These are phyloP conservation scores for Perkinsus olseni DNA, from an alignment of 169 alveolate genomes.

Conservation along the genomic window DNA sequence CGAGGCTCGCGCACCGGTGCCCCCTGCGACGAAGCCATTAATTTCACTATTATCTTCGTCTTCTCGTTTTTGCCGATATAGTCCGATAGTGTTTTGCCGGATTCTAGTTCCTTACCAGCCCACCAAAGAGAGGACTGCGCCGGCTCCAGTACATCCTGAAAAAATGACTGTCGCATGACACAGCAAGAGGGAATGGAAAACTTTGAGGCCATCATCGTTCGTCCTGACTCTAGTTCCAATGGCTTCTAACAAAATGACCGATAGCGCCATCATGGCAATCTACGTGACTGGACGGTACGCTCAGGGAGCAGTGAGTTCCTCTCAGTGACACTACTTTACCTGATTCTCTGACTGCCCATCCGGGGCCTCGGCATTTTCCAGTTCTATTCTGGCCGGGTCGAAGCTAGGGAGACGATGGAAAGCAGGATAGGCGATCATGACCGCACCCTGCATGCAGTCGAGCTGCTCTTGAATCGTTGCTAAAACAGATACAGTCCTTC, in stretches of 20 bases:
- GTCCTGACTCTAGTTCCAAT: no score
- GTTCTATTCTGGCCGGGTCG: conserved; percentile 75
- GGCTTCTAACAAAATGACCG: no score
- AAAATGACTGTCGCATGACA: not conserved
- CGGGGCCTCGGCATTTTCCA: conserved; percentile 70
- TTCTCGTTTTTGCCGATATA: conserved; percentile 84
- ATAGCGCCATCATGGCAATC: no score
- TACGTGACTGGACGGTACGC: no score
- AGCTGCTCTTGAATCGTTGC: conserved; percentile 51
- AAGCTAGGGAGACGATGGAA: conserved; percentile 82
- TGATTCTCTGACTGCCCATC: conserved; percentile 30
- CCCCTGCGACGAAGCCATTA: conserved; percentile 57
- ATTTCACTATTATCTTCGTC: conserved; percentile 80
- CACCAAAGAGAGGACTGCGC: conserved; percentile 82
- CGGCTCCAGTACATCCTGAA: conserved; percentile 20
- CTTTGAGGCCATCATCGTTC: no score
- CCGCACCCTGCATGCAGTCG: conserved; percentile 73
- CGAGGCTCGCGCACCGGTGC: conserved; percentile 93
- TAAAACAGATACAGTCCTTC: no score
- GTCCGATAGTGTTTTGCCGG: conserved; percentile 63
- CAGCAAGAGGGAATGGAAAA: not conserved
- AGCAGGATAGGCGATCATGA: conserved; percentile 88
- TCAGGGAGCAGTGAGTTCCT: no score
- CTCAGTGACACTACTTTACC: no score
- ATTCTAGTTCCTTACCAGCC: conserved; percentile 87